Evolutionary conservation across 129 eudicot genomes (phyloP), one percentile per base, ranked within the genome.

Genomic region (Daucus carota): DNA sequence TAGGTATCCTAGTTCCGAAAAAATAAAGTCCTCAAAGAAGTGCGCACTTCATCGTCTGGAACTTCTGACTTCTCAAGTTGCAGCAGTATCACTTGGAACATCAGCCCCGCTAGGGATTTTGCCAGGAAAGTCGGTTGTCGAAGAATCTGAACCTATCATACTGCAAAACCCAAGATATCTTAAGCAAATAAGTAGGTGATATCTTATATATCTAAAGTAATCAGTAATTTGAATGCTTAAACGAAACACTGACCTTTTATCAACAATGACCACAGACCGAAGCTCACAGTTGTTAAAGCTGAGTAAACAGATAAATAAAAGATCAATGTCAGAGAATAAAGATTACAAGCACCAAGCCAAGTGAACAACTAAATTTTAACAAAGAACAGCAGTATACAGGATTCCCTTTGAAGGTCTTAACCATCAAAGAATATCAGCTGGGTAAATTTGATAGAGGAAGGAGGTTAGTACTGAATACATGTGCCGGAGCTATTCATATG

Each of bases 261-360:
- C 93, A 22, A 91, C 93, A 60, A 89, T 81, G 65, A 93, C 89
- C 84, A 90, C 41, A 1, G 98, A 88, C 59, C 98, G 97, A 73
- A 93, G 97, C 86, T 90, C 98, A 33, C 97, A 90, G 66, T 93
- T 93, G 67, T 85, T 78, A 77, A 93, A 90, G 75, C 98, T 93
- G 91, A 57, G 54, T 32, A 36, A 43, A 79, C 47, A 69, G 20
- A 46, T 18, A 22, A 70, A 76, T 31, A 54, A 22, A n/a, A n/a
- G 29, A 73, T 40, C 12, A 12, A 29, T 75, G 24, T 62, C 73
- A 75, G 33, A 15, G 20, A 8, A 38, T 36, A 46, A 22, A 36
- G 28, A 38, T 45, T 22, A 41, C 48, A 50, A 50, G 31, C 32
- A 41, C 57, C 57, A 75, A 75, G 9, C 18, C 68, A 62, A 11